Base-by-base conservation (phyloP, 2,329 filamentous ascomycete species). In the Colletotrichum godetiae region DNA sequence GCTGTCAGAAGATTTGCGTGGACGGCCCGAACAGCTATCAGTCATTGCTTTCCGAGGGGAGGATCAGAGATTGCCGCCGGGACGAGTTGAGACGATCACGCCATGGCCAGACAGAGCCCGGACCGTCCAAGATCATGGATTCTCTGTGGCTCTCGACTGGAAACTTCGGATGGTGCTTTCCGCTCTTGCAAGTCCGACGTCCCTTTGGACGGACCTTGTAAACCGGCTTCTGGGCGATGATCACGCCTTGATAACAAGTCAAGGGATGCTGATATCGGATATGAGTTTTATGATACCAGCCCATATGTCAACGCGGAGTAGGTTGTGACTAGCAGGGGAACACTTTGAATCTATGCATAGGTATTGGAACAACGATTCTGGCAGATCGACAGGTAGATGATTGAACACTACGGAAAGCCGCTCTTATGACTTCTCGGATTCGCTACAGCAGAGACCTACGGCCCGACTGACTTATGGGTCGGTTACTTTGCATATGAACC, bases 31-130 rank as follows among this genome's bases (percentile, higher is more conserved):
- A 33, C 24, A 15, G 0, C 19, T n/a, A 42, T 46, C 29, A 12
- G 29, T 59, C 33, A 29, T 62, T 13, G 49, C 35, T 52, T 53
- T 64, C 24, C 59, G 53, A 60, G 60, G 66, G 70, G 57, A 68
- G 33, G 13, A 62, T 37, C 15, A 52, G 11, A 31, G 57, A 53
- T 62, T 58, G 15, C 24, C 22, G 11, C 12, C 59, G 22, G 1
- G 7, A 29, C 24, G 27, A 70, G 29, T 73, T 73, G 59, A 73
- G 70, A 73, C 12, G 70, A 73, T 73, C 70, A 70, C 70, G 67
- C 42, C 60, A 65, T 46, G 55, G 42, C 49, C 46, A n/a, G 13
- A 15, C 46, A 24, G 24, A 56, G 24, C 35, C 42, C 22, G 55
- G 59, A 46, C 11, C 53, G 58, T 53, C 55, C n/a, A 52, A 24